Percentiles rank a stretch among this genome's conserved stretches.
Conservation (phyloP, 768 basidiomycete species). For the Antrodiella citrinella region DNA sequence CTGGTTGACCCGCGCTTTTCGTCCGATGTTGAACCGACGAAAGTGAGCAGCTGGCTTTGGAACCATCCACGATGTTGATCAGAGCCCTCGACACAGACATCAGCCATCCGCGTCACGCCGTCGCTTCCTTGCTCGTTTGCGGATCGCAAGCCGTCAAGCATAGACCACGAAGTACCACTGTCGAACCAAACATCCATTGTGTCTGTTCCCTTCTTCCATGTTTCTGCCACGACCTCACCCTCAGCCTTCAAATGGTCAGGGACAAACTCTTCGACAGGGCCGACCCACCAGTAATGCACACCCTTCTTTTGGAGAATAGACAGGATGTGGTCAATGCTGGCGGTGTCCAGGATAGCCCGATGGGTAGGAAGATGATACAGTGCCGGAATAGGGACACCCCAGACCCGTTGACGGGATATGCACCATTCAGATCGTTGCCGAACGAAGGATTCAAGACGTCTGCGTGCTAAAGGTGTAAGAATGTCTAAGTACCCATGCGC, state of each 20-base stretch:
- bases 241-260: conserved; percentile 44
- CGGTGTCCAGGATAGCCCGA: conserved; percentile 52
- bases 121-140: conserved; percentile 6
- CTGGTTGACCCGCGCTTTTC: neutral
- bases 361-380: conserved; percentile 61
- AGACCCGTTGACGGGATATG: conserved; percentile 93
- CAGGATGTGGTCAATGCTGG: conserved; percentile 70
- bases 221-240: conserved; percentile 31
- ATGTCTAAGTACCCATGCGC: too few species aligned
- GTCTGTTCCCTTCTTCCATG: conserved; percentile 78
- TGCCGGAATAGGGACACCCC: conserved; percentile 96
- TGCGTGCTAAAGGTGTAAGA: conserved; percentile 48
- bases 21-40: conserved; percentile 42
- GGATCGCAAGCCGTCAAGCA: conserved; percentile 38
- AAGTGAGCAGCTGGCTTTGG: conserved; percentile 88
- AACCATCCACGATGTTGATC: conserved; percentile 99
- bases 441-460: conserved; percentile 83
- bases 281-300: conserved; percentile 87
- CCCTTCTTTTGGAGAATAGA: conserved; percentile 65
- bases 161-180: conserved; percentile 90
- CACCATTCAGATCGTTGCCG: conserved; percentile 95
- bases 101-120: conserved; percentile 42
- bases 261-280: conserved; percentile 75
- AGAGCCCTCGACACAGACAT: conserved; percentile 89
- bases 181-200: conserved; percentile 99